phyloP scores from a whole-genome alignment of 2,329 filamentous ascomycete genomes.

The Paracamarosporium sp. region DNA sequence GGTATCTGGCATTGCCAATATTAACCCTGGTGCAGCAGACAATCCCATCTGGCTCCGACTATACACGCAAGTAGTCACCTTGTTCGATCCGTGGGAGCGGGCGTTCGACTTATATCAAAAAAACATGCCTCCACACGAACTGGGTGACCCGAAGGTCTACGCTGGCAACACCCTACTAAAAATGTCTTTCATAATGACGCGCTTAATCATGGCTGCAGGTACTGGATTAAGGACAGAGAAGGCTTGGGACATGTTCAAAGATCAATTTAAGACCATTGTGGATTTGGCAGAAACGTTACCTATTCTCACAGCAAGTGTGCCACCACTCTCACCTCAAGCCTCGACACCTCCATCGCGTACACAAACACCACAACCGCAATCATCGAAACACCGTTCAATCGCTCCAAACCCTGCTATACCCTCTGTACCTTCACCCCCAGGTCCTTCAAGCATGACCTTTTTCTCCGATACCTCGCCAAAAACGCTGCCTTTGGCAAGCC shows the following conservation, averaged over 20 bases:
- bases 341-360: conserved; percentile 20
- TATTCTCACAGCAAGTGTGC: conserved; percentile 15
- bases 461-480: conserved; percentile 11
- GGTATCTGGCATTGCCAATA: conserved; percentile 29
- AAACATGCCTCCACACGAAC: conserved; percentile 21
- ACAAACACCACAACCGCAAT: conserved; percentile 7
- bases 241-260: conserved; percentile 31
- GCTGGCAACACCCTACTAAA: conserved; percentile 33
- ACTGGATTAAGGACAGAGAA: conserved; percentile 24
- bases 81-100: conserved; percentile 27
- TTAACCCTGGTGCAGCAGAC: conserved; percentile 23
- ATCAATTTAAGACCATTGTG: conserved; percentile 30
- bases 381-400: conserved; percentile 19
- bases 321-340: conserved; percentile 12
- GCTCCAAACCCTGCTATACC: conserved; percentile 23
- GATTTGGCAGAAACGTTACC: conserved; percentile 36
- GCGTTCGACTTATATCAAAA: conserved; percentile 27
- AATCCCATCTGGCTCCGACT: conserved; percentile 26
- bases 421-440: conserved; percentile 14
- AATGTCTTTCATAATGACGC: conserved; percentile 29
- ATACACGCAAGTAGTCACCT: conserved; percentile 22
- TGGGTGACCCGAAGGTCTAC: conserved; percentile 28
- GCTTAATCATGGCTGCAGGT: conserved; percentile 25
- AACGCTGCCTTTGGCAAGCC: background rate
- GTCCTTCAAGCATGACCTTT: conserved; percentile 17